Evolutionary conservation across 208 protist species (phyloP), one percentile per base, ranked within the genome.

Genomic region (Porcisia deanei): DNA sequence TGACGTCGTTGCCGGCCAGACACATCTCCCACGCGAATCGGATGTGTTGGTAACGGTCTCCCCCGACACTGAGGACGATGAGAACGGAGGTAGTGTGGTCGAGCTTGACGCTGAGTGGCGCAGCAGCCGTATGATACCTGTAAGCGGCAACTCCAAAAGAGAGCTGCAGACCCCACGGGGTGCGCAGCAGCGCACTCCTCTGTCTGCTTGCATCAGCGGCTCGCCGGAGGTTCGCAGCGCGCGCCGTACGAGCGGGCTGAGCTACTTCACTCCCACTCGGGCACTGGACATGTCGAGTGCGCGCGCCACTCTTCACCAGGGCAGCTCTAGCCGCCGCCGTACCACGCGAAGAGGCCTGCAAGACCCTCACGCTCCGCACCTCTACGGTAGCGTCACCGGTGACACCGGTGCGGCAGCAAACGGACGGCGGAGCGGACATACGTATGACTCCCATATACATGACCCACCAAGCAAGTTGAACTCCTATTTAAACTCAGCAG

Each of bases 11-110:
- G 74, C 67, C 30, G 71, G 65, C 14, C 59, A 85, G 49, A 66
- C 71, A 45, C 52, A 79, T 9, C 58, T 76, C 22, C 73, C 76
- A 25, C 82, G 74, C 0, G 59, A 69, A n/a, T 85, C 78, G 22
- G 71, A 80, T 34, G 81, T 76, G 52, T 52, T 83, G 18, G 70
- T 90, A 37, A 84, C 80, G 2, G 83, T 90, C 8, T 86, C 83
- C 14, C 79, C 84, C 3, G 78, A 84, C 63, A 81, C 85, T 9
- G 81, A 82, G 16, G 67, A 77, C 20, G 75, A 57, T n/a, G 43
- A 66, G 43, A 37, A 65, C 1, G 66, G 49, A 7, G 60, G 43
- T 14, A 64, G 22, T 45, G 76, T 80, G 25, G 45, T 85, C 5
- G 77, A 83, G 45, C 76, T 81, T 45, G 73, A 75, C 30, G 57